phyloP scores from a whole-genome alignment of 257 asterid genomes.

The Solanum microdontum region DNA sequence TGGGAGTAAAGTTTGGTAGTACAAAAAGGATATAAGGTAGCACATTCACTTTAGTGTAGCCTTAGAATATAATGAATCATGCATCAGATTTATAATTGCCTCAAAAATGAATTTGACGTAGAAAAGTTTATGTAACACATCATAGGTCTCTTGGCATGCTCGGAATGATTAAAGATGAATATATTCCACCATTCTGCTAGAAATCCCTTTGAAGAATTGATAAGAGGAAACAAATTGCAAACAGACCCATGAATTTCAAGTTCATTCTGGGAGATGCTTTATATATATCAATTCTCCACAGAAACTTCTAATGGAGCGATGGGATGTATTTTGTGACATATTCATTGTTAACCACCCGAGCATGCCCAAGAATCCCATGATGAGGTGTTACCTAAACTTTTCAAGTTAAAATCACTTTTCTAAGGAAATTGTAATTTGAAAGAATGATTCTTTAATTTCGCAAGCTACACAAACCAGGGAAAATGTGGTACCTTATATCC shows the following conservation, averaged over 20 bases:
- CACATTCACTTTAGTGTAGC: background rate
- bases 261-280: background rate
- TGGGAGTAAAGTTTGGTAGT: background rate
- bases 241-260: background rate
- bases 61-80: background rate
- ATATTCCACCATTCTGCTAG: background rate
- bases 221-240: background rate
- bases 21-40: background rate
- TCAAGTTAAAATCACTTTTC: background rate
- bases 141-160: background rate
- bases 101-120: background rate
- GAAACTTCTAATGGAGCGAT: slow-evolving; percentile 34
- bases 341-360: background rate
- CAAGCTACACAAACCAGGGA: background rate
- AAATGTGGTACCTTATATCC: background rate
- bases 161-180: background rate
- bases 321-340: slow-evolving; percentile 34
- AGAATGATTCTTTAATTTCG: background rate
- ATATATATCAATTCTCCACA: slow-evolving; percentile 1
- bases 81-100: background rate
- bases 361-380: background rate
- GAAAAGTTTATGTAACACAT: background rate
- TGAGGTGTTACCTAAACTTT: background rate
- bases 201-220: background rate
- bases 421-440: background rate